Conservation (phyloP, 2,329 filamentous ascomycete genomes). For the Penicillium sp. region DNA sequence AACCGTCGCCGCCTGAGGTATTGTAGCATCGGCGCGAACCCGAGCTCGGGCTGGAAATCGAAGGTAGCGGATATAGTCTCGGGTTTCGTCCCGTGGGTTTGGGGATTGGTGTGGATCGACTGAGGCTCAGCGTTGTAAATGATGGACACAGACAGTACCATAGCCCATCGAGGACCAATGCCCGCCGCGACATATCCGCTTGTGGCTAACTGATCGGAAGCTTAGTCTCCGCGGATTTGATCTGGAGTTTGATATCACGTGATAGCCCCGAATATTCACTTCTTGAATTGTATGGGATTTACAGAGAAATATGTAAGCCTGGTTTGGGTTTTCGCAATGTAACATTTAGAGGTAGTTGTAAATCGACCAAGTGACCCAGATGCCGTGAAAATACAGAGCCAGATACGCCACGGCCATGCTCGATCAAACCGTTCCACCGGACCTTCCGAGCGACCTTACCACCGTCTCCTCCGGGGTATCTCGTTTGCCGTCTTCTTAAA, state of each 20-base stretch:
- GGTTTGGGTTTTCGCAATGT: conserved; percentile 8
- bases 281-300: background rate
- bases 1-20: conserved; percentile 4
- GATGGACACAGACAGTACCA: conserved; percentile 38
- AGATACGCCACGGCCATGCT: conserved; percentile 37
- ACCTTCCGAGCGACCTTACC: conserved; percentile 24
- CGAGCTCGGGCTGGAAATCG: conserved; percentile 6
- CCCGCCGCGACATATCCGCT: conserved; percentile 28
- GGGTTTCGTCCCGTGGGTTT: conserved; percentile 7
- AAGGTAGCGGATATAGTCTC: background rate
- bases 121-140: conserved; percentile 20
- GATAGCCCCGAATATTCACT: background rate
- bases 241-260: conserved; percentile 12
- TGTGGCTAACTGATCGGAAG: conserved; percentile 8
- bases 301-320: background rate
- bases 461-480: conserved; percentile 30
- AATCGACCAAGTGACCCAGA: conserved; percentile 20
- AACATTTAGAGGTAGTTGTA: conserved; percentile 13
- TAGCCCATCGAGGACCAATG: conserved; percentile 31
- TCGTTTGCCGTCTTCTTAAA: conserved; percentile 21
- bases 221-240: conserved; percentile 5
- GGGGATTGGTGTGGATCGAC: conserved; percentile 10
- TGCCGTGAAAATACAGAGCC: conserved; percentile 31
- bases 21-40: conserved; percentile 18
- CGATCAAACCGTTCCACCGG: conserved; percentile 25